Evolutionary conservation across 129 eudicot genomes (phyloP), one percentile per base, ranked within the genome.

Genomic region (carrot (Daucus carota)): DNA sequence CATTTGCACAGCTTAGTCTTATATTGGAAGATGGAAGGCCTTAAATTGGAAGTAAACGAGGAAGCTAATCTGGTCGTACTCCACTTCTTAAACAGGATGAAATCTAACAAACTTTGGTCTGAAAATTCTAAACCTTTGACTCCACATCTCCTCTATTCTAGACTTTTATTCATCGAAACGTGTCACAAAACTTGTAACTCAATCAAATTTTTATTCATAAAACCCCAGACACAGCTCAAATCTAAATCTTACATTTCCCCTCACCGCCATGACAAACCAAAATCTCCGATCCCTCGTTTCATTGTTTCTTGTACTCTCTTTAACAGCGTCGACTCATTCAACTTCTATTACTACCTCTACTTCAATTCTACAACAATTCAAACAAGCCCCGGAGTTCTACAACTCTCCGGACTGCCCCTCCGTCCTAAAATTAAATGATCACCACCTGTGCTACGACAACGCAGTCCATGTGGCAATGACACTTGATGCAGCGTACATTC

Each of bases 381-480:
- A 52, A 73, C 79, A 82, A 73, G 85, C 85, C 29, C 85, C 82
- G 2, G 71, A 82, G 24, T 82, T 77, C 82, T 82, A 73, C 82
- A 82, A 82, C 72, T 73, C 85, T 45, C 78, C 72, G 8, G 40
- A 66, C 22, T 82, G 85, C 70, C 79, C 81, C 28, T 10, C 24
- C 71, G 13, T 47, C 79, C 29, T 66, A 36, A 45, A 60, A 3
- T 32, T 34, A 11, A 36, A 36, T 4, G 28, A 68, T 40, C 43
- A 79, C 8, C 31, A 22, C 60, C 63, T 87, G 0, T 87, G 90
- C 79, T 81, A 87, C 16, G 74, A 76, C 10, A 73, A 79, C 13
- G 90, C 84, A 16, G 84, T 84, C 81, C 86, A 87, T 70, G 84
- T 84, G 74, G 91, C 91, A 8, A 87, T 87, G 91, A 87, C 91